Evolutionary conservation across 345 rosid species (phyloP).

Genomic region (rapeseed (Brassica napus)): Da-Ae NC_063440.1:26739001-26739500

Average conservation of each 20-base stretch:
- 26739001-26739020: constrained; percentile 39
- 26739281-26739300: constrained; percentile 1
- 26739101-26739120: background rate
- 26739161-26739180: background rate
- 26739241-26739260: background rate
- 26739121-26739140: constrained; percentile 19
- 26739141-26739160: background rate
- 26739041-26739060: constrained; percentile 37
- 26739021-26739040: constrained; percentile 22
- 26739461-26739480: constrained; percentile 35
- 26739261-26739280: constrained; percentile 12
- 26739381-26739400: background rate
- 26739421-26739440: background rate
- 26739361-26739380: background rate
- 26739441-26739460: constrained; percentile 26
- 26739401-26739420: background rate
- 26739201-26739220: constrained; percentile 10
- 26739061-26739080: background rate
- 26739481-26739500: constrained; percentile 10
- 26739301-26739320: constrained; percentile 1
- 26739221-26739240: background rate
- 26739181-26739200: constrained; percentile 6
- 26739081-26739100: constrained; percentile 1
- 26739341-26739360: constrained; percentile 10
- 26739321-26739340: constrained; percentile 1